A percentile compares a stretch with the other conserved stretches of the same genome.
phyloP scores from a whole-genome alignment of 1,139 yeast genomes.

The Pichia terricola region DNA sequence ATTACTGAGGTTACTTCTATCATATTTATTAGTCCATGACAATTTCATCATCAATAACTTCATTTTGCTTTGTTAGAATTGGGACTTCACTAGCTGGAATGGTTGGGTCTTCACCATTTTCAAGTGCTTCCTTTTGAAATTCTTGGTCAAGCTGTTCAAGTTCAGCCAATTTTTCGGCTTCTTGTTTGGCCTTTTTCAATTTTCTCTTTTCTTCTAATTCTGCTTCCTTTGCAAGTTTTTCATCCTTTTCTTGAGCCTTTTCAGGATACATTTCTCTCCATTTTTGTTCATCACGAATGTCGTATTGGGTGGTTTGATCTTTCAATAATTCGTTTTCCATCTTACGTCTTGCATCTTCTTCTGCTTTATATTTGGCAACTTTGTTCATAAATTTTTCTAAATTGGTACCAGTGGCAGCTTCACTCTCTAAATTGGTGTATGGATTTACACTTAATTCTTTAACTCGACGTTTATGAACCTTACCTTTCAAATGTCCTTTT shows the following conservation, averaged over 20 bases:
- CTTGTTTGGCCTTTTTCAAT: conserved; percentile 4
- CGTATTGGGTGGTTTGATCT: conserved; percentile 22
- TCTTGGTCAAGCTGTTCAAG: conserved; percentile 5
- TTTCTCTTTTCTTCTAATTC: conserved; percentile 8
- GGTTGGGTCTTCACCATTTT: neutral
- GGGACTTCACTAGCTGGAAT: neutral
- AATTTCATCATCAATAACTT: conserved; percentile 2
- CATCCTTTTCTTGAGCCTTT: conserved; percentile 9
- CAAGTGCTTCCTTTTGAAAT: neutral
- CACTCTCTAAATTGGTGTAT: conserved; percentile 78
- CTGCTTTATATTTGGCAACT: conserved; percentile 37
- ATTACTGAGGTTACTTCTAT: too few relatives aligned
- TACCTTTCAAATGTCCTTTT: conserved; percentile 62
- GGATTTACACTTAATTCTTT: conserved; percentile 70
- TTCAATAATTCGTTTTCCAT: conserved; percentile 22
- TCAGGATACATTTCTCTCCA: conserved; percentile 21
- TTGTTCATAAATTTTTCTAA: conserved; percentile 54
- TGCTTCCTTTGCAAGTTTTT: conserved; percentile 4
- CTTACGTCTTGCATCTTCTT: conserved; percentile 20
- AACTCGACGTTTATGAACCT: conserved; percentile 79
- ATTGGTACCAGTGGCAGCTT: conserved; percentile 81
- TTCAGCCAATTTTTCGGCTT: neutral
- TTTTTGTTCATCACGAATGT: conserved; percentile 22
- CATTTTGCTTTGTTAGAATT: neutral
- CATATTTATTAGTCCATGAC: conserved; percentile 2